Conservation (phyloP, 164 flowering plant genomes). For the Vitis riparia region DNA sequence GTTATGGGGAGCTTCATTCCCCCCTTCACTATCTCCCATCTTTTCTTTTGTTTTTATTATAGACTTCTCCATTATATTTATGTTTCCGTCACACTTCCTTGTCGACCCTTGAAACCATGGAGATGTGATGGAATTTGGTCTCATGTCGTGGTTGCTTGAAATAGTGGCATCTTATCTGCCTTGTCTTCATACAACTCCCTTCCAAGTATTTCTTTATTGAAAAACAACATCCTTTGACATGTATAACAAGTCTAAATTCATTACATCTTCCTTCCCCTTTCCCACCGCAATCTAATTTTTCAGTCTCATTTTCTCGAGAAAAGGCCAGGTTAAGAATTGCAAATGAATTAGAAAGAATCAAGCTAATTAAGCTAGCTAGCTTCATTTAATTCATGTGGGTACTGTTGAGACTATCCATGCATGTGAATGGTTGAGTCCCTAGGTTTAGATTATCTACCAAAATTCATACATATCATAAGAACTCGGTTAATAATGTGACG, state of each 20-base stretch:
- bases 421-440: not conserved
- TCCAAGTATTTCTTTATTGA: not conserved
- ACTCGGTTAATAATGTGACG: too few species aligned
- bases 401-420: not conserved
- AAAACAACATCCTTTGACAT: not conserved
- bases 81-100: not conserved
- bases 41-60: not conserved
- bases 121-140: slow-evolving; percentile 29
- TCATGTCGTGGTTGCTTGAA: slow-evolving; percentile 34
- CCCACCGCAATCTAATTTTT: too few species aligned
- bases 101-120: slow-evolving; percentile 1
- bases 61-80: not conserved
- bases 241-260: too few species aligned
- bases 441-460: not conserved
- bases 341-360: not conserved
- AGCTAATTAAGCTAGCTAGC: not conserved
- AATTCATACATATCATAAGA: not conserved
- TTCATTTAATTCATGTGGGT: not conserved
- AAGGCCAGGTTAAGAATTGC: too few species aligned
- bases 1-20: slow-evolving; percentile 3
- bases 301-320: too few species aligned
- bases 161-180: slow-evolving; percentile 12
- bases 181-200: slow-evolving; percentile 5
- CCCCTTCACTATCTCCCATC: not conserved
- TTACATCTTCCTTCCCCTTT: too few species aligned